Base-by-base conservation (phyloP, 2,329 filamentous ascomycete genomes). In the Curvularia eragrostidis region DNA sequence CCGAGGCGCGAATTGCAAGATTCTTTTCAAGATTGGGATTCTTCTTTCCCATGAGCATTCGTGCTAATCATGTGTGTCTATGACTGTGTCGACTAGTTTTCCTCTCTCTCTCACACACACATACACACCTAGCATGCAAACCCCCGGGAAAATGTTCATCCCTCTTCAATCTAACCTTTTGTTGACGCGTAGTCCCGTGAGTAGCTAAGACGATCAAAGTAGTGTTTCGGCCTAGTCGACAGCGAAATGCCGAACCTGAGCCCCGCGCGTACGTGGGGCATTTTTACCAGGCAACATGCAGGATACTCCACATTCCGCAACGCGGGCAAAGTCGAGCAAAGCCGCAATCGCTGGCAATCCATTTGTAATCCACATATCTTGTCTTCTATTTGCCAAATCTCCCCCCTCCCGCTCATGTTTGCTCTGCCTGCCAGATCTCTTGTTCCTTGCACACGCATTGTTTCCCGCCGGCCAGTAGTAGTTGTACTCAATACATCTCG, bases 221-320 rank as follows among this genome's bases (percentile, higher is more conserved):
- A n/a, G n/a, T n/a, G n/a, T 48, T 9, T n/a, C 28, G 30, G 28
- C 21, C 13, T 12, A 9, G 13, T 10, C 10, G 18, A 42, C 21
- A 5, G 21, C 19, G 21, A 49, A 55, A 56, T 59, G 52, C 59
- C 59, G 59, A 59, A 61, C 10, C 1, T 19, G 21, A 32, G 52
- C 59, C 56, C 59, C 59, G 59, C 59, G 59, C 59, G 49, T 48
- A 48, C 43, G 54, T 57, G 54, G 54, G 55, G 55, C 50, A 49
- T 48, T 36, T 50, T 50, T 38, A 36, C 34, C 28, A 5, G 19
- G 24, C 18, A 39, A 43, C 38, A 36, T 23, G 34, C 30, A 48
- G 24, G n/a, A n/a, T n/a, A 46, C 21, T 48, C 42, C 47, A 34
- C 39, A 51, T 55, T 23, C 38, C 34, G 41, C 47, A 42, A 32